Evolutionary conservation across 148 eudicot genomes (phyloP), one percentile per base, ranked within the genome.

Genomic region (Agrostemma githago): DNA sequence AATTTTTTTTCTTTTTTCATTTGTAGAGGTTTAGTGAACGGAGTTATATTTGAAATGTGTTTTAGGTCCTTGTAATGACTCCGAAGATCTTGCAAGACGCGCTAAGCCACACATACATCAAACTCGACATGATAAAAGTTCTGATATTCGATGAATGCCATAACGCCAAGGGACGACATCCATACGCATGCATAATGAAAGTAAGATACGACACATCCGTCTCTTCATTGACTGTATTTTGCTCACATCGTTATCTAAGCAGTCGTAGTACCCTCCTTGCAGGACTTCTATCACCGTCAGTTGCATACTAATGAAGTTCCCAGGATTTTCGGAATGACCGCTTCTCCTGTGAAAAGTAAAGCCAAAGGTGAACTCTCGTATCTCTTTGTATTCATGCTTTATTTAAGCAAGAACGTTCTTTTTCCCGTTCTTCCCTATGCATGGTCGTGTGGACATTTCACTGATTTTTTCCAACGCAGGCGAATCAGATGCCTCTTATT

Each of bases 1-100:
- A 0, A 15, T 75, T 3, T 5, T 6, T 19, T 74, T 66, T 59
- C 37, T 11, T 41, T 40, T 44, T 11, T 66, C 39, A 68, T 43
- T 12, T 46, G 51, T 46, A 6, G 51, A 46, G 51, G 7, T n/a
- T 48, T 26, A 19, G 77, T 48, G 62, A 61, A 20, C 17, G 57
- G 57, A 2, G 9, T 70, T 70, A 0, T 1, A 54, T 56, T 57
- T 26, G 37, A 12, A 26, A 2, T 5, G 74, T 68, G 34, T 71
- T 83, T n/a, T 80, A 95, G 97, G 97, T 92, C 48, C 85, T 95
- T 75, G 97, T 95, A 37, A 95, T 95, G 99, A 95, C 97, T 14
- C 97, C 96, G 8, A 56, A 38, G 71, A 88, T 95, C 59, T 77
- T 95, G 66, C 89, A 85, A 10, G 70, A 85, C 79, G 96, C 97